Evolutionary conservation across 176 grass and related monocot genomes (phyloP), one percentile per base, ranked within the genome.

Genomic region (Oryza australiensis): DNA sequence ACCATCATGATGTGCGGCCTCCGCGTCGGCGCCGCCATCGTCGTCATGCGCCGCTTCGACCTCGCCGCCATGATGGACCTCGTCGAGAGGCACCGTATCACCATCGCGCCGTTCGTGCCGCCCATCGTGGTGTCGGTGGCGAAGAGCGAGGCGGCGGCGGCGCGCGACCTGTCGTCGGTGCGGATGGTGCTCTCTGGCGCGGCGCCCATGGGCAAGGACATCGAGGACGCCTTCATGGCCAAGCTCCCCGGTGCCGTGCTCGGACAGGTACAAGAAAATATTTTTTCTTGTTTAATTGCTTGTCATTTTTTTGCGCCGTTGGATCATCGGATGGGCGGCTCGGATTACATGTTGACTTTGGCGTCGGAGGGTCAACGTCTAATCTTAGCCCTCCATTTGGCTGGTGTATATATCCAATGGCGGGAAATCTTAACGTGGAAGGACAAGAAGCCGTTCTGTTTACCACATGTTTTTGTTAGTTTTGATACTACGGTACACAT

Each of bases 131-230:
- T 95, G 64, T 72, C 89, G 34, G 45, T 95, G 1, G 93, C 88
- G 0, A 95, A 95, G 86, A 90, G 75, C 76, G 74, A 78, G 75
- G 59, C 65, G 15, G 60, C 82, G 15, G 86, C 64, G 9, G 38
- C 59, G 63, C 80, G 86, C n/a, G 87, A 95, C 37, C 48, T 92
- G 2, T 92, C 93, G 1, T 95, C 93, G 1, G 79, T 95, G 10
- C 34, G 93, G 45, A 90, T 90, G 38, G 90, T 95, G 34, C 86
- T 92, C 75, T 92, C 87, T 2, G 93, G 93, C 12, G 93, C 93
- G 12, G 93, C 93, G 80, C 90, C 93, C 22, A 90, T 95, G 93
- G 88, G 93, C 4, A 92, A 88, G 81, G 93, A 95, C 63, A 78
- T 92, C 42, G 87, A 95, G 76, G 93, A 95, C 45, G 87, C 83